Base-by-base conservation (phyloP, 1,284 basidiomycete genomes). In the Paramarasmius palmivorus region DNA sequence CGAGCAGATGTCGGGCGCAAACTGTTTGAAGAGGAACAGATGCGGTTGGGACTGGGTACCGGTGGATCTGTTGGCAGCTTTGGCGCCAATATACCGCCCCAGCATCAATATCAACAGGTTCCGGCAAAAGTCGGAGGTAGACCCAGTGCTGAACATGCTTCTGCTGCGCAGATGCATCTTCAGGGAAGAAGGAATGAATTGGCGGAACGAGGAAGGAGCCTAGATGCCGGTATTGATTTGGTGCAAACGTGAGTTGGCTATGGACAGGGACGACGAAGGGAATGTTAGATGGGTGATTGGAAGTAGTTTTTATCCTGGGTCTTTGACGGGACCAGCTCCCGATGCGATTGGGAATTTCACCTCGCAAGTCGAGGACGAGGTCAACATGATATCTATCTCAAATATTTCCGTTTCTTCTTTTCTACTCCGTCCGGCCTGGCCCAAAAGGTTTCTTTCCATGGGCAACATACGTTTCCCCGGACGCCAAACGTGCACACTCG, bases 21-120 rank as follows among this genome's bases (percentile, higher is more conserved):
- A 63, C 68, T 90, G 55, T 88, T 90, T 61, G 86, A 88, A 60
- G 86, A 84, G 60, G 84, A 88, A 63, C 82, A 84, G 57, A 66
- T 76, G 66, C 68, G 73, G 38, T 67, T 48, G 17, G 57, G 55
- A n/a, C 17, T 23, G 17, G 32, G 25, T 29, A 29, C 8, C 12
- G 29, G 44, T 29, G 44, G 44, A 32, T 32, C 44, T 17, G 12
- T 26, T 8, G 44, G 44, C 29, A 32, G 12, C 12, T 32, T 32
- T 32, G 29, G 29, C 12, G 6, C 29, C 29, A 32, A 6, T 12
- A 32, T 32, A 6, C 12, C 29, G 29, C 29, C 29, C 12, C 29
- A 32, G 12, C 29, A 32, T 32, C 29, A 32, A 12, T 32, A 6
- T 32, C 29, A 32, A 32, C 29, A 32, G 29, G 29, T 6, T 6